Evolutionary conservation across 192 early-diverging fungal genomes (phyloP).

Genomic region (Entomortierella parvispora): DNA sequence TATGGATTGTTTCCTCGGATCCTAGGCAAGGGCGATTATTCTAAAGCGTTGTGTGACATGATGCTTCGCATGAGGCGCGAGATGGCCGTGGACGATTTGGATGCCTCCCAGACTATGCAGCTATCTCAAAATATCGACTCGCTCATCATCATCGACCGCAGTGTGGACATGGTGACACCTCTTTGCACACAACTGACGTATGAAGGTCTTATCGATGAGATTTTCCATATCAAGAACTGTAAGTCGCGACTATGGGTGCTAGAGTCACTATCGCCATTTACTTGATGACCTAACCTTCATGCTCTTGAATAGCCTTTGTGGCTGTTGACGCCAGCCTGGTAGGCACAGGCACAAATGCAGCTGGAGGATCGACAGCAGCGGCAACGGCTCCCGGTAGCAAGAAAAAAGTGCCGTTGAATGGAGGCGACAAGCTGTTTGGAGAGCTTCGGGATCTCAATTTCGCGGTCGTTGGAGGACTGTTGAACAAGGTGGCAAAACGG

Average conservation of each 20-base stretch:
- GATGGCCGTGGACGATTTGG: conserved; percentile 66
- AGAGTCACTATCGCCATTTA: no score
- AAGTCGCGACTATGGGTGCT: conserved; percentile 17
- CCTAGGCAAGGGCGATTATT: conserved; percentile 88
- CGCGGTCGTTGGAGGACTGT: conserved; percentile 83
- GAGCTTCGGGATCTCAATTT: conserved; percentile 92
- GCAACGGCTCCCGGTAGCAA: conserved; percentile 57
- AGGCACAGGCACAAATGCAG: conserved; percentile 40
- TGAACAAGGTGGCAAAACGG: conserved; percentile 85
- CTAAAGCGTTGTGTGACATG: conserved; percentile 81
- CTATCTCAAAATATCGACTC: conserved; percentile 80
- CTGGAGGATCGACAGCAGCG: conserved; percentile 34
- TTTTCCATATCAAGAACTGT: conserved; percentile 84
- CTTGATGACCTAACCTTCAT: neutral
- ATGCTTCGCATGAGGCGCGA: conserved; percentile 87
- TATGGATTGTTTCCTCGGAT: conserved; percentile 93
- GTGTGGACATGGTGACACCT: conserved; percentile 91
- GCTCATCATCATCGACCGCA: conserved; percentile 90
- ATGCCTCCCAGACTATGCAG: conserved; percentile 56
- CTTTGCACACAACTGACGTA: conserved; percentile 96
- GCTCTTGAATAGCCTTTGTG: conserved; percentile 71
- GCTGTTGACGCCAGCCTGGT: conserved; percentile 77
- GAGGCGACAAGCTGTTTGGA: conserved; percentile 80
- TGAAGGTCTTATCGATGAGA: conserved; percentile 96
- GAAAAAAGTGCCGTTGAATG: conserved; percentile 84